These are phyloP conservation scores for Pichia thaimueangensis DNA, from an alignment of 805 yeast species.

Conservation along the genomic window DNA sequence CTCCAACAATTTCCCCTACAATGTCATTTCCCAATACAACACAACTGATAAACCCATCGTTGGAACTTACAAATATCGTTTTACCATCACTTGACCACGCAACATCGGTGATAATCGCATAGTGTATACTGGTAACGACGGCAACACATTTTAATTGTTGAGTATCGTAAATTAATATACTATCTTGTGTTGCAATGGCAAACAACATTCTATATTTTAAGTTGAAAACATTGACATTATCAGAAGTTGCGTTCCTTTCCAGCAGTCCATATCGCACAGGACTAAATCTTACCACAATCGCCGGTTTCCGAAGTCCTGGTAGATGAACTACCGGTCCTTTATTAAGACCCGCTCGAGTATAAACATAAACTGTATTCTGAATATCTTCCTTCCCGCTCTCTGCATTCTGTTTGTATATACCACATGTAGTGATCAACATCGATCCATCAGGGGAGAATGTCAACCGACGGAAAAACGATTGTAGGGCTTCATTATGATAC, in stretches of 20 bases:
- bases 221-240: slow-evolving; percentile 32
- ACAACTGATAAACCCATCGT: slow-evolving; percentile 88
- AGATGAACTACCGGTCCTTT: slow-evolving; percentile 70
- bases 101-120: slow-evolving; percentile 81
- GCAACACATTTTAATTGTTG: slow-evolving; percentile 64
- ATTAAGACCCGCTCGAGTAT: slow-evolving; percentile 61
- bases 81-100: slow-evolving; percentile 79
- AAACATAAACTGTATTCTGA: slow-evolving; percentile 71
- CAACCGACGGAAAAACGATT: slow-evolving; percentile 83
- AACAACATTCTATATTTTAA: slow-evolving; percentile 77
- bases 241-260: slow-evolving; percentile 3
- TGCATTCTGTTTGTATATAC: slow-evolving; percentile 39
- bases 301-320: slow-evolving; percentile 77
- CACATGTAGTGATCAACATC: slow-evolving; percentile 71
- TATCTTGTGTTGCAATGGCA: slow-evolving; percentile 90
- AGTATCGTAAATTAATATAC: slow-evolving; percentile 78
- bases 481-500: slow-evolving; percentile 81
- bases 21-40: slow-evolving; percentile 46
- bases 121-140: slow-evolving; percentile 72
- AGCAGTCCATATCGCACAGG: slow-evolving; percentile 51
- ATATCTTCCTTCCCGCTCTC: slow-evolving; percentile 13
- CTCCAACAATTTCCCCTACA: slow-evolving; percentile 44
- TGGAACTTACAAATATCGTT: slow-evolving; percentile 65
- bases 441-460: slow-evolving; percentile 88
- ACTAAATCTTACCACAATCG: slow-evolving; percentile 73